Evolutionary conservation across 805 yeast genomes (phyloP), one percentile per base, ranked within the genome.

Genomic region (Monosporozyma aquatica): DNA sequence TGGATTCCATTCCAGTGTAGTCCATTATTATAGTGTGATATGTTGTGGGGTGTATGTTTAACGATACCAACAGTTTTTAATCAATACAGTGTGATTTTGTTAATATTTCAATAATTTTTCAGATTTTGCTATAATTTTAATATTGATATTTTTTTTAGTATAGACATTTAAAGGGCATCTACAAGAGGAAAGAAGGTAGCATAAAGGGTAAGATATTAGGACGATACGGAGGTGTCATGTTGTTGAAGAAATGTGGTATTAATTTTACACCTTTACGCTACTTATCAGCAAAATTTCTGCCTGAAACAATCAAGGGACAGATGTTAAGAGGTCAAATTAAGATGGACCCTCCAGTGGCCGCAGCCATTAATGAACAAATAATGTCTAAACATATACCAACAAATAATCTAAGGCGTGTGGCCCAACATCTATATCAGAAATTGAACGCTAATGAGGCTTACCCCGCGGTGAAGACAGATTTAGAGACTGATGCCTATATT

Each of bases 401-500:
- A 0, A 80, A 72, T 49, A 68, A 71, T 34, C 58, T 87, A 37
- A 69, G 89, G 43, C 73, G 73, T 43, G 69, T 77, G 9, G 87
- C 79, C 1, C 80, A 86, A 0, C 65, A 63, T 37, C 59, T 76
- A 23, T 82, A 71, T 53, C 67, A 72, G 37, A 64, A 68, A 4
- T 51, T 86, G 41, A 68, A 68, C 20, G 71, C 73, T 13, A 71
- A 70, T 1, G 76, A 73, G 44, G 60, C 83, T 1, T 85, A 80
- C 47, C 60, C 66, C 36, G 74, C 72, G 4, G 64, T 76, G 1
- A 54, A 47, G 37, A 58, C 69, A 0, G 66, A 63, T 21, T 47
- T 66, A 42, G 87, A 82, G 38, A 82, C 82, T 1, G 95, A 89
- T 59, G 77, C 92, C 2, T 82, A 82, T 46, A 77, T 90, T 29